Evolutionary conservation across 129 eudicot species (phyloP).

Genomic region (Cynara cardunculus): DNA sequence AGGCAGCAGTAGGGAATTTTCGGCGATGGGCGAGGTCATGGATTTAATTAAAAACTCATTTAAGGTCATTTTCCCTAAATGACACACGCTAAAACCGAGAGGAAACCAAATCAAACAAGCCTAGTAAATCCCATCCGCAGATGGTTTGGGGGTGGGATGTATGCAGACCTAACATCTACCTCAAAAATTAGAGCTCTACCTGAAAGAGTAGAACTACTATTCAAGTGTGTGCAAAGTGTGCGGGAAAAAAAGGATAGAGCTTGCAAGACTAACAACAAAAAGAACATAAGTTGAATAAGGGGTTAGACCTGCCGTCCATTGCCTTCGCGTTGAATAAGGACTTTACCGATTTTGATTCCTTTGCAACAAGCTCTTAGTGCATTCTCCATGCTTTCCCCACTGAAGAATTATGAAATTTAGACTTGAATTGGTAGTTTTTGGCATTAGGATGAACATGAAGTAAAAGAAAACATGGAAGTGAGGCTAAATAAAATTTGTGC

Average conservation of each 20-base stretch:
- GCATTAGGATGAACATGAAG: not conserved
- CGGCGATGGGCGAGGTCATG: no score
- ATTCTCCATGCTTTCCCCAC: constrained; percentile 99
- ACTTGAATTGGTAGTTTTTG: not conserved
- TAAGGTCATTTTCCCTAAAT: not conserved
- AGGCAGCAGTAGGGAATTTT: no score
- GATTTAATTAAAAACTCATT: no score
- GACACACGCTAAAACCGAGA: not conserved
- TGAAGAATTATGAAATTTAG: constrained; percentile 14
- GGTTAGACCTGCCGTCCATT: constrained; percentile 57
- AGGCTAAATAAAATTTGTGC: not conserved
- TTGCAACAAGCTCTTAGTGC: constrained; percentile 95
- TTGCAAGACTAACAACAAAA: not conserved
- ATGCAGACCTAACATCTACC: not conserved
- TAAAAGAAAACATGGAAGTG: not conserved
- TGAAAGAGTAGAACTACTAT: not conserved
- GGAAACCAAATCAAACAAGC: not conserved
- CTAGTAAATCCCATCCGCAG: not conserved
- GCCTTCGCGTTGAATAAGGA: constrained; percentile 74
- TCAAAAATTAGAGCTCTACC: no score
- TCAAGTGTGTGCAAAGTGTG: not conserved
- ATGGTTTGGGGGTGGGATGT: not conserved
- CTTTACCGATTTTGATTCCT: constrained; percentile 89
- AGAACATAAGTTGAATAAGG: not conserved
- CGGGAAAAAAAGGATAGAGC: not conserved